Percentiles rank a stretch among this genome's conserved stretches.
Conservation (phyloP, 1,284 basidiomycete species). For the Papiliotrema flavescens region DNA sequence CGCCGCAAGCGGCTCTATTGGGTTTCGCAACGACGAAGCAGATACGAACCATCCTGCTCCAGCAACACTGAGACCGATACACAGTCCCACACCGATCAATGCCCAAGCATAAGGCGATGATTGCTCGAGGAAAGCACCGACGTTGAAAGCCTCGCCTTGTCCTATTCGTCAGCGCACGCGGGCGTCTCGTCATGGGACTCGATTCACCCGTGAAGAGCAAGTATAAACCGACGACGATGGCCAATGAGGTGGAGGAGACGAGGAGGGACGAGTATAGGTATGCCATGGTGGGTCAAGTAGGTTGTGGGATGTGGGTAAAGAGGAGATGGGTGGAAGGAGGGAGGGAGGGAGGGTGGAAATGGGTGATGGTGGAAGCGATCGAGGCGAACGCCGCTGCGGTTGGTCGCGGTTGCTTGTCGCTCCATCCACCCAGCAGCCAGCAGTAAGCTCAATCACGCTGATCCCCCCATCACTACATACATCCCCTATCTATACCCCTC, state of each 20-base stretch:
- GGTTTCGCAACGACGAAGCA: not conserved
- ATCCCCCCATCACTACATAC: not conserved
- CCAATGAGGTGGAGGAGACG: conserved; percentile 52
- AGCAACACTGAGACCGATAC: conserved; percentile 87
- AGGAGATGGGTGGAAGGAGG: not conserved
- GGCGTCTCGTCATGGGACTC: not conserved
- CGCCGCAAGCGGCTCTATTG: not conserved
- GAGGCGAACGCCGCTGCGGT: no score
- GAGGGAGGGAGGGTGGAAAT: conserved; percentile 4
- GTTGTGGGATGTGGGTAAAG: not conserved
- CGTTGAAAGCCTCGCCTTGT: conserved; percentile 85
- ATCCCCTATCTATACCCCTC: not conserved
- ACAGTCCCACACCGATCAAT: conserved; percentile 82
- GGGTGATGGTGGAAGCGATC: no score
- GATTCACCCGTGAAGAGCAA: conserved; percentile 74
- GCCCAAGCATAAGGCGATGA: conserved; percentile 93
- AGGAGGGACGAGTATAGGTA: conserved; percentile 12
- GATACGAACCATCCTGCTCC: conserved; percentile 82
- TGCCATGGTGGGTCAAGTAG: not conserved
- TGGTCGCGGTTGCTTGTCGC: no score
- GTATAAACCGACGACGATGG: conserved; percentile 69
- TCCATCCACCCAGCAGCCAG: no score
- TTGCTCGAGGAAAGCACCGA: conserved; percentile 87
- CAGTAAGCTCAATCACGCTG: not conserved
- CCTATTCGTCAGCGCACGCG: conserved; percentile 51